These are phyloP conservation scores for Fusarium circinatum DNA, from an alignment of 2,329 filamentous ascomycete species.

Conservation along the genomic window DNA sequence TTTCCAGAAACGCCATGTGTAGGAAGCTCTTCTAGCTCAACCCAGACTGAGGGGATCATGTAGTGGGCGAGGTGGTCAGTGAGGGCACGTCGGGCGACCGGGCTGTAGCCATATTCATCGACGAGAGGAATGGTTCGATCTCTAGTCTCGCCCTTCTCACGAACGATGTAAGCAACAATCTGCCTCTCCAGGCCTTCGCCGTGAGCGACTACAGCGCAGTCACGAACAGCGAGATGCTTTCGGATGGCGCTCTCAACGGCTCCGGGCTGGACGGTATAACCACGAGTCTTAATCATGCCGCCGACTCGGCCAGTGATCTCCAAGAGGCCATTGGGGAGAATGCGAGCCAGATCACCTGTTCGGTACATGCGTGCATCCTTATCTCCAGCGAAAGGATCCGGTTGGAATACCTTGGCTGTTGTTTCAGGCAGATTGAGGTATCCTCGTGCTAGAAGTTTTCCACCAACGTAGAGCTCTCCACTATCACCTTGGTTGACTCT, in stretches of 20 bases:
- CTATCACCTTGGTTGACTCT: slow-evolving; percentile 69
- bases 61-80: slow-evolving; percentile 78
- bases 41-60: slow-evolving; percentile 85
- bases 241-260: slow-evolving; percentile 80
- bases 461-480: slow-evolving; percentile 81
- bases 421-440: slow-evolving; percentile 85
- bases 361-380: slow-evolving; percentile 76
- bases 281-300: slow-evolving; percentile 83
- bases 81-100: slow-evolving; percentile 72
- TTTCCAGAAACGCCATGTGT: slow-evolving; percentile 85
- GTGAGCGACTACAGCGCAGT: slow-evolving; percentile 77
- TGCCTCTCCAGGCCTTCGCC: slow-evolving; percentile 81
- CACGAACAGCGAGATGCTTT: slow-evolving; percentile 74
- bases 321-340: slow-evolving; percentile 73
- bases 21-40: slow-evolving; percentile 75
- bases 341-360: slow-evolving; percentile 76
- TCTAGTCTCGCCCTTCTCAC: slow-evolving; percentile 67
- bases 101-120: slow-evolving; percentile 77
- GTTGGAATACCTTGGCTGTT: slow-evolving; percentile 76
- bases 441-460: slow-evolving; percentile 76
- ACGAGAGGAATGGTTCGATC: slow-evolving; percentile 72
- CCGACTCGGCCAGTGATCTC: slow-evolving; percentile 82
- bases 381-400: slow-evolving; percentile 70
- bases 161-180: slow-evolving; percentile 80
- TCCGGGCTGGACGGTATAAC: slow-evolving; percentile 80